Base-by-base conservation (phyloP, 352 stramenopile species). In the Peronospora farinosa region DNA sequence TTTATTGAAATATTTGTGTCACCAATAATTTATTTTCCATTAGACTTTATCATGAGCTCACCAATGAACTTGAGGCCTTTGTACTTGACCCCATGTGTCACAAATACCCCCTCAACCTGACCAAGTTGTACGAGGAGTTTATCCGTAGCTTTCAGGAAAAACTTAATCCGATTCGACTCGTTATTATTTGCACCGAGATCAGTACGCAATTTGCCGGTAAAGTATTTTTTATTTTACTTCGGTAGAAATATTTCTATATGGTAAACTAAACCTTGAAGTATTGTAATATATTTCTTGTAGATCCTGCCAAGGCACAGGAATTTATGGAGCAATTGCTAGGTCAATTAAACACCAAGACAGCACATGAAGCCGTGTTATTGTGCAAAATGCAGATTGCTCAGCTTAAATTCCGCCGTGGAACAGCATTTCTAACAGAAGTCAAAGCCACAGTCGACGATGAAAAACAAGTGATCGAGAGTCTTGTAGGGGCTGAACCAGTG, bases 11-110 rank as follows among this genome's bases (percentile, higher is more conserved):
- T n/a, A 6, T 36, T 46, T 21, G 36, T 11, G 27, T 17, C 4
- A 19, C 44, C 36, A 47, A 39, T 32, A 21, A 17, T 12, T 7
- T n/a, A 10, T 54, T 8, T 36, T 25, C 53, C 55, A 11, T 27
- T 51, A 98, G 97, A 69, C 66, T 98, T 27, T 99, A 96, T 83
- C 96, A 99, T 89, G 94, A 99, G 67, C 86, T 98, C 17, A 98
- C 96, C 3, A 69, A 94, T 47, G 77, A 85, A 30, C 53, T 98
- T 13, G 73, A 97, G 47, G 70, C 83, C 23, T 98, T 98, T 59
- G 81, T 98, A 19, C 84, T 79, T 40, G 78, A 95, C 51, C 73
- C 79, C 16, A 49, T 70, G 51, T 84, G 64, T 30, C 71, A 68
- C 50, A 86, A 86, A 57, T 61, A 72, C 23, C 69, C 74, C 2